Conservation (phyloP, 768 basidiomycete genomes). For the Macrocybe gigantea region DNA sequence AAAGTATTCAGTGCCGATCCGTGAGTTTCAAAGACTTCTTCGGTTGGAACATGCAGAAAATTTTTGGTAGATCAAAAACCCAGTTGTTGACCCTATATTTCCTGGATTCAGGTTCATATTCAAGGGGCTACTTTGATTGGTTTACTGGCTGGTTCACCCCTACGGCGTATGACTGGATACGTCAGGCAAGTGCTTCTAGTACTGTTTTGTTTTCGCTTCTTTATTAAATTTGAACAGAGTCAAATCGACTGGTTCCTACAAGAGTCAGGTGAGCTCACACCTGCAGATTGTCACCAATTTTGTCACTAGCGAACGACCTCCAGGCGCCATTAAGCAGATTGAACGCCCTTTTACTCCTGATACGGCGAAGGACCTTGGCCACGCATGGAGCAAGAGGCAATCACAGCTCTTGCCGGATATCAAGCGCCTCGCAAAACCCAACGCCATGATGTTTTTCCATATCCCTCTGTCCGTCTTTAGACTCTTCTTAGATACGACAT, state of each 20-base stretch:
- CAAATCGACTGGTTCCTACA: constrained; percentile 92
- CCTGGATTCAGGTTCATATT: constrained; percentile 82
- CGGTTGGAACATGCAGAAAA: background rate
- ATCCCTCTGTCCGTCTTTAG: constrained; percentile 71
- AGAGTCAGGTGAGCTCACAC: constrained; percentile 51
- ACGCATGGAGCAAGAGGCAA: constrained; percentile 56
- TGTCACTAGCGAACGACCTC: background rate
- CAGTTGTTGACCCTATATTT: constrained; percentile 91
- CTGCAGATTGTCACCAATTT: background rate
- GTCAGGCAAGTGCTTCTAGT: constrained; percentile 35
- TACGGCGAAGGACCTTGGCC: constrained; percentile 60
- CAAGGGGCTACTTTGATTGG: constrained; percentile 44
- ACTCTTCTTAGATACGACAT: background rate
- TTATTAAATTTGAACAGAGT: constrained; percentile 29
- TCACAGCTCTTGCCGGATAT: constrained; percentile 53
- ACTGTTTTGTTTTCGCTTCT: background rate
- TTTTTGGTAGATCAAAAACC: constrained; percentile 59
- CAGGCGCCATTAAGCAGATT: constrained; percentile 62
- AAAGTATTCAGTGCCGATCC: constrained; percentile 81
- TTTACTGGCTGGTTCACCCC: constrained; percentile 62
- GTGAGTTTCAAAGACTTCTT: constrained; percentile 37
- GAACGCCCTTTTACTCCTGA: constrained; percentile 83
- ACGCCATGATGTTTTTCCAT: constrained; percentile 97
- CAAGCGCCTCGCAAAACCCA: constrained; percentile 78
- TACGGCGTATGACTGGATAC: constrained; percentile 84